Percentiles rank a stretch among this genome's conserved stretches.
These are phyloP conservation scores for Pilobolus umbonatus DNA, from an alignment of 192 early-diverging fungal species.

Conservation along the genomic window DNA sequence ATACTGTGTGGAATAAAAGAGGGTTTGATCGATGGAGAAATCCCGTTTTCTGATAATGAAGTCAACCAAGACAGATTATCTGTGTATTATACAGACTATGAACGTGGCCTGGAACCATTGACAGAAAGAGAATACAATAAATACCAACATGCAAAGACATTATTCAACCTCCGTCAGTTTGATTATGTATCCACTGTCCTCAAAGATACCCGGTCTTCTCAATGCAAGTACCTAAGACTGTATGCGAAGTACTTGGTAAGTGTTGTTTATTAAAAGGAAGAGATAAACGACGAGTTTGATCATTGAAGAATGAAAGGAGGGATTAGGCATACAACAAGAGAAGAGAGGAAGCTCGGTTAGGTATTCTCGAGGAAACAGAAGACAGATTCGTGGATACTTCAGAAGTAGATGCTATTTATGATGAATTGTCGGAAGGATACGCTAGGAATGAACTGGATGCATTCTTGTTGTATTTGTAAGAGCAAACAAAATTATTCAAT, in stretches of 20 bases:
- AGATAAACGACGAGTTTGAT: background rate
- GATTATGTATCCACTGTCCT: constrained; percentile 56
- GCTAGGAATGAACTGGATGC: constrained; percentile 50
- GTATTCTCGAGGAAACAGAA: constrained; percentile 51
- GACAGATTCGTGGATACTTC: constrained; percentile 40
- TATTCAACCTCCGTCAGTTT: constrained; percentile 71
- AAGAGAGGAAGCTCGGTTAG: constrained; percentile 51
- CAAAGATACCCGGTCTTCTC: constrained; percentile 40
- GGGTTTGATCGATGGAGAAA: background rate
- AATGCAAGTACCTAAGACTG: constrained; percentile 67
- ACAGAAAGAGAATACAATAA: constrained; percentile 43
- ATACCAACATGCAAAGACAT: constrained; percentile 61
- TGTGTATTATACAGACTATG: constrained; percentile 4
- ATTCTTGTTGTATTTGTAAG: constrained; percentile 67
- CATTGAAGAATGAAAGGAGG: background rate
- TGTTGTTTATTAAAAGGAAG: background rate
- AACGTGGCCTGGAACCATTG: constrained; percentile 4
- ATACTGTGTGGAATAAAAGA: constrained; percentile 37
- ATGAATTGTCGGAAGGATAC: constrained; percentile 40
- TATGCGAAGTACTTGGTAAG: constrained; percentile 75
- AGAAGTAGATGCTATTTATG: constrained; percentile 40
- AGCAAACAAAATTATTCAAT: too few relatives aligned
- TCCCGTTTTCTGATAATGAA: background rate
- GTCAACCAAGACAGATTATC: background rate
- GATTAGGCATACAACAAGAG: constrained; percentile 52